Conservation (phyloP, 2,329 filamentous ascomycete species). For the Xylariaceae sp. region DNA sequence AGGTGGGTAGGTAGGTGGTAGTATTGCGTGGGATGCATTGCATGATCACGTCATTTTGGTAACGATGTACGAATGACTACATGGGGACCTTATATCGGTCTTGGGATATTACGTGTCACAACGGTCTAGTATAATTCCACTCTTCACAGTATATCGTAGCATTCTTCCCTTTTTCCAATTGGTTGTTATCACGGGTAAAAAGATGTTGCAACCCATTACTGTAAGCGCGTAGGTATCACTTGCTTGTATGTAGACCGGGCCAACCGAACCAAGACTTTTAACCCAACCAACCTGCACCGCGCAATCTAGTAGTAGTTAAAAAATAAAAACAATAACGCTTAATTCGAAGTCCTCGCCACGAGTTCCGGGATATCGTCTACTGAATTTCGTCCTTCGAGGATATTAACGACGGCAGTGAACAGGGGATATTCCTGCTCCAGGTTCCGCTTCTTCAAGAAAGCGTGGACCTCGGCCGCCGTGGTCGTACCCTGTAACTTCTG, state of each 20-base stretch:
- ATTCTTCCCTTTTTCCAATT: no score
- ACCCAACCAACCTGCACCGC: neutral
- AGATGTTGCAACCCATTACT: no score
- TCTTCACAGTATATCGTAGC: no score
- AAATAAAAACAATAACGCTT: neutral
- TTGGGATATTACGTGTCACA: neutral
- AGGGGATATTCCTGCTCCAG: conserved; percentile 85
- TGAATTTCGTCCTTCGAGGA: conserved; percentile 74
- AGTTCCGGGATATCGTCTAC: conserved; percentile 81
- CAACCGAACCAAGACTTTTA: no score
- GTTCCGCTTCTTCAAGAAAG: conserved; percentile 78
- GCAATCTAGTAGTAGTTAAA: neutral
- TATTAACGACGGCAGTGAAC: conserved; percentile 85
- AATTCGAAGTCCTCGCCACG: conserved; percentile 44
- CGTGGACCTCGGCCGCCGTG: conserved; percentile 89
- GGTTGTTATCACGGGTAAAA: no score
- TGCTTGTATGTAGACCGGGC: no score
- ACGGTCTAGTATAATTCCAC: neutral
- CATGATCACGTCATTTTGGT: conserved; percentile 11
- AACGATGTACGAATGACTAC: neutral
- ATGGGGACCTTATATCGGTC: neutral
- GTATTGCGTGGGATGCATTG: conserved; percentile 16
- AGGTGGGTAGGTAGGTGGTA: conserved; percentile 32
- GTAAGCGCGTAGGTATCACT: no score
- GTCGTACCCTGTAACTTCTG: conserved; percentile 97